A percentile compares a stretch with the other conserved stretches of the same genome.
Evolutionary conservation across 2,329 filamentous ascomycete species (phyloP).

Genomic region (Aureobasidium sp.): DNA sequence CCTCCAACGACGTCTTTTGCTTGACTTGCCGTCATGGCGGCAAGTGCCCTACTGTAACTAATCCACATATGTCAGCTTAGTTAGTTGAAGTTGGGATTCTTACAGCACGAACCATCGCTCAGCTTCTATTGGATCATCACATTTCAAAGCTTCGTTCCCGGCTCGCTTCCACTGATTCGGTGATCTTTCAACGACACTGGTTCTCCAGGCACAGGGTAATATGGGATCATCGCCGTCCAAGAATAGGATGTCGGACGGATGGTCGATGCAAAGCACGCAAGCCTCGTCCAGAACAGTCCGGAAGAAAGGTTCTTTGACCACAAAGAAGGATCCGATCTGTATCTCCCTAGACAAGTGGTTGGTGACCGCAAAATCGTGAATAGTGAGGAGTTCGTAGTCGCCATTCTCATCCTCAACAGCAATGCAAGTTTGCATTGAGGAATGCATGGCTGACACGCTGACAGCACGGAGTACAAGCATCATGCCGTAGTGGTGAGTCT

Average conservation of each 20-base stretch:
- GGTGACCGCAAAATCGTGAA: background rate
- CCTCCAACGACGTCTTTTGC: background rate
- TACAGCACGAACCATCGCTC: background rate
- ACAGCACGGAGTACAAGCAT: constrained; percentile 2
- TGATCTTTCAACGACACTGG: background rate
- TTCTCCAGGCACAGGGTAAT: background rate
- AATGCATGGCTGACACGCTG: background rate
- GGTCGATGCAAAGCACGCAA: background rate
- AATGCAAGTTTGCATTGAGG: background rate
- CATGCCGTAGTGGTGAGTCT: background rate
- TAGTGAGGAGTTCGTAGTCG: background rate
- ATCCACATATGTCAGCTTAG: background rate
- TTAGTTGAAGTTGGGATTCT: too few species aligned
- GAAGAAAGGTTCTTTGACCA: constrained; percentile 3
- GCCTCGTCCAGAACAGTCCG: background rate
- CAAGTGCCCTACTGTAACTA: background rate
- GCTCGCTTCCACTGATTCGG: background rate
- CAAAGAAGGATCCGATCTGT: background rate
- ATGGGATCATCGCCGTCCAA: background rate
- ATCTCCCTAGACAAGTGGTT: background rate
- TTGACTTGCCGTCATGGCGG: constrained; percentile 1
- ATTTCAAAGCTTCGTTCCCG: background rate
- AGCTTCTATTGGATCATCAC: background rate
- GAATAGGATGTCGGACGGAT: constrained; percentile 6
- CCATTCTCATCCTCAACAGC: constrained; percentile 7